A percentile compares a stretch with the other conserved stretches of the same genome.
These are phyloP conservation scores for Chlorella sp. DNA, from an alignment of 139 green algal genomes.

Conservation along the genomic window DNA sequence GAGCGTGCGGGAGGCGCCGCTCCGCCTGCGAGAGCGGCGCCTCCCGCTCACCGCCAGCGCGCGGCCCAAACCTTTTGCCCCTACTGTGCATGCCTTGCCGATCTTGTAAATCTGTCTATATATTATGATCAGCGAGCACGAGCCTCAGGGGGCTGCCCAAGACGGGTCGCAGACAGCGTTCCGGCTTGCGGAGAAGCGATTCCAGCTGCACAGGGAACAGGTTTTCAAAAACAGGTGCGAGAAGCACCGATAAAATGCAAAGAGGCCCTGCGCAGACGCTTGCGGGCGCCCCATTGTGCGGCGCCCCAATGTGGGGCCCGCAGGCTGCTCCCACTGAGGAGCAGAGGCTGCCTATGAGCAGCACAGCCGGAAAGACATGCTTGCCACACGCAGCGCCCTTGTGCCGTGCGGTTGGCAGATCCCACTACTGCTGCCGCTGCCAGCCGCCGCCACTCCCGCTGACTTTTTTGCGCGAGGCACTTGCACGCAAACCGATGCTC, in stretches of 20 bases:
- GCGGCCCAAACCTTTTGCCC: no score
- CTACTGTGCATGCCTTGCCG: no score
- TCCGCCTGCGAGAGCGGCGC: no score
- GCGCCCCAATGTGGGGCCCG: no score
- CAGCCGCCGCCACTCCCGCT: background rate
- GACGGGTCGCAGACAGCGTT: conserved; percentile 51
- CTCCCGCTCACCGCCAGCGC: no score
- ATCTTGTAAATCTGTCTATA: no score
- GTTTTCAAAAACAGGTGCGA: background rate
- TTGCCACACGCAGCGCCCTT: background rate
- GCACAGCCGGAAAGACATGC: no score
- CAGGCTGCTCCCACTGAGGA: background rate
- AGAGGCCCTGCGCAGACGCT: no score
- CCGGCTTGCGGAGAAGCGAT: conserved; percentile 66
- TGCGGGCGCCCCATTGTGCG: background rate
- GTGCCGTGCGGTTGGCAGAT: background rate
- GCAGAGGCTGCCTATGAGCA: background rate
- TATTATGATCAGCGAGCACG: background rate
- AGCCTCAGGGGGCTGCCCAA: background rate
- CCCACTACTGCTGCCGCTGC: background rate
- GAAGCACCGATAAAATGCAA: no score
- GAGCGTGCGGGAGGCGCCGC: no score
- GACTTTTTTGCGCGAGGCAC: no score
- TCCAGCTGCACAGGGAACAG: conserved; percentile 52
- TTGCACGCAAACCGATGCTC: no score